These are phyloP conservation scores for Alternaria burnsii DNA, from an alignment of 2,329 filamentous ascomycete species.

Conservation along the genomic window DNA sequence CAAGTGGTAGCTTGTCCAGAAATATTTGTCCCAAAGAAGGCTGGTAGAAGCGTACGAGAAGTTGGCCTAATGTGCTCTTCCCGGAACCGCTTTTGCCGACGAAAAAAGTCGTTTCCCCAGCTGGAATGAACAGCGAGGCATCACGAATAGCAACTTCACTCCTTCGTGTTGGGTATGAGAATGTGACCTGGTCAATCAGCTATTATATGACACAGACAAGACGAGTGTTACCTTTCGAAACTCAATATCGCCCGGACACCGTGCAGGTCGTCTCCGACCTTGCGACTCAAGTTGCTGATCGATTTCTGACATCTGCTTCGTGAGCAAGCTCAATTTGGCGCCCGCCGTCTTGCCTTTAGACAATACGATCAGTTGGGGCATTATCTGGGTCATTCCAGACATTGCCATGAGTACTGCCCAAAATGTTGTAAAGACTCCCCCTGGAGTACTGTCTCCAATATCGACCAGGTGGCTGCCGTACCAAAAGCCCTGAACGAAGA, in stretches of 20 bases:
- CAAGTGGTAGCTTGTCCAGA: constrained; percentile 71
- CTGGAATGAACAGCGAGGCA: constrained; percentile 73
- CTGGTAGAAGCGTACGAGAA: constrained; percentile 80
- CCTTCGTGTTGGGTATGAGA: constrained; percentile 79
- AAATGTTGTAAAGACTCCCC: constrained; percentile 81
- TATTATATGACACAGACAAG: background rate
- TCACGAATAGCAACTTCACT: constrained; percentile 66
- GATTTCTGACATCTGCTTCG: constrained; percentile 47
- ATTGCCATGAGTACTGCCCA: constrained; percentile 81
- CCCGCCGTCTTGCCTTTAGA: constrained; percentile 82
- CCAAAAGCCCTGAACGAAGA: constrained; percentile 92
- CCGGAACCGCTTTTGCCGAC: constrained; percentile 89
- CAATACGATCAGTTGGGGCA: constrained; percentile 79
- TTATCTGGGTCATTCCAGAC: constrained; percentile 75
- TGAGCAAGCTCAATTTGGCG: constrained; percentile 63
- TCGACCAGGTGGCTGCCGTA: constrained; percentile 78
- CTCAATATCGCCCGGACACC: constrained; percentile 72
- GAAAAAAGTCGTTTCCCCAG: constrained; percentile 78
- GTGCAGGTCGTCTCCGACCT: constrained; percentile 34
- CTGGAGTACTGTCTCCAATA: constrained; percentile 65
- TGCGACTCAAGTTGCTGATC: constrained; percentile 23
- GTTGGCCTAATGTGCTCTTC: constrained; percentile 85
- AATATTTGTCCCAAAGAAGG: constrained; percentile 70
- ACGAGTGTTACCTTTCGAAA: constrained; percentile 68
- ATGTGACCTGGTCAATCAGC: constrained; percentile 68